Evolutionary conservation across 1,139 yeast species (phyloP).

Genomic region (Suhomyces bokatorum): DNA sequence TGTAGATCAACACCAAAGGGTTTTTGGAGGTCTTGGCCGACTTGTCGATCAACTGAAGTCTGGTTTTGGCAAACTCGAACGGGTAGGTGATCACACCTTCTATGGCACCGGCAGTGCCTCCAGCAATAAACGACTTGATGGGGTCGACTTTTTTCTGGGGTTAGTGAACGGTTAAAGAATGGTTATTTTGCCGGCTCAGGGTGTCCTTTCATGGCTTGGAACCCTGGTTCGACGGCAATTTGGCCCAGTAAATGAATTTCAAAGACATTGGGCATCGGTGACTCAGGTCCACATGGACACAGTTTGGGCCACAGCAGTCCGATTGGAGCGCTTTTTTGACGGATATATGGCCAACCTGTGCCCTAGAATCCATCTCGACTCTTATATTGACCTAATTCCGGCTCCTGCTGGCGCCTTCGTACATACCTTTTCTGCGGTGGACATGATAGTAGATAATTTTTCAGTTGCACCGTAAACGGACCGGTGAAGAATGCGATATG

Average conservation of each 20-base stretch:
- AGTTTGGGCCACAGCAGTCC: too few relatives aligned
- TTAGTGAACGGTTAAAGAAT: conserved; percentile 5
- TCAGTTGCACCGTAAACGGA: conserved; percentile 7
- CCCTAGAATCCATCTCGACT: too few relatives aligned
- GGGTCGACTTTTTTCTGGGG: conserved; percentile 47
- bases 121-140: conserved; percentile 80
- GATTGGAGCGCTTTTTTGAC: too few relatives aligned
- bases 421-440: conserved; percentile 12
- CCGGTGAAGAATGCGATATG: conserved; percentile 4
- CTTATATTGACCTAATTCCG: background rate
- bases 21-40: conserved; percentile 69
- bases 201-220: too few relatives aligned
- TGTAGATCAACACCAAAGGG: conserved; percentile 77
- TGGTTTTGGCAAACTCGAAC: conserved; percentile 93
- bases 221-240: background rate
- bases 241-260: background rate
- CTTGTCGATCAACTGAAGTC: conserved; percentile 81
- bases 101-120: conserved; percentile 92
- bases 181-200: too few relatives aligned
- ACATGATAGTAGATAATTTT: conserved; percentile 8
- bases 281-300: too few relatives aligned
- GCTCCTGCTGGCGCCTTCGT: background rate
- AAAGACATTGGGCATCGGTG: too few relatives aligned
- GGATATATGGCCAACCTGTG: too few relatives aligned
- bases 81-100: conserved; percentile 93